Percentiles rank a stretch among this genome's conserved stretches.
Conservation (phyloP, 495 filamentous ascomycete species). For the Bombardia bombarda region DNA sequence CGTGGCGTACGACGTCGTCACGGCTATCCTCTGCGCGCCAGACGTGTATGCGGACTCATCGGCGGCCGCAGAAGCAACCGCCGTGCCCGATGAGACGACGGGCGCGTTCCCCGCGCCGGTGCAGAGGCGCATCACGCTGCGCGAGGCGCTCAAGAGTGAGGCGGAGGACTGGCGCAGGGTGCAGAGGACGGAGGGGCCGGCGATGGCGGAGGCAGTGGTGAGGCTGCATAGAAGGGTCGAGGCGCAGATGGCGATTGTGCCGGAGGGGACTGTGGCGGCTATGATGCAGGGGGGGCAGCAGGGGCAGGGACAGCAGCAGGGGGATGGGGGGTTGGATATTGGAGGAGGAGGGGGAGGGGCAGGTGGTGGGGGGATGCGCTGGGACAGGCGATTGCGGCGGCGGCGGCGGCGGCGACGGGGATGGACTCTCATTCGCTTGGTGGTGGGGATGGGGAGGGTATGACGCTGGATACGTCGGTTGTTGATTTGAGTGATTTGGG, state of each 20-base stretch:
- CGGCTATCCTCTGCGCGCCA: constrained; percentile 65
- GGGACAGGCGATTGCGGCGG: constrained; percentile 25
- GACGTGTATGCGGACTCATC: constrained; percentile 40
- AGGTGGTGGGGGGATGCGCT: constrained; percentile 12
- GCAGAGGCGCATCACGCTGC: constrained; percentile 41
- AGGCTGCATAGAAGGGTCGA: constrained; percentile 71
- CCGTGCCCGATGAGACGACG: constrained; percentile 12
- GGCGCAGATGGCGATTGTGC: constrained; percentile 37
- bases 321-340: too few species aligned
- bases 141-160: constrained; percentile 60
- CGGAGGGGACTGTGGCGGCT: constrained; percentile 15
- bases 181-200: constrained; percentile 51
- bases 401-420: constrained; percentile 11
- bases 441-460: constrained; percentile 14
- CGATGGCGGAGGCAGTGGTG: constrained; percentile 62
- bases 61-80: constrained; percentile 13
- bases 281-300: constrained; percentile 20
- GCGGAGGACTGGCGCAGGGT: constrained; percentile 55
- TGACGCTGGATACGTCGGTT: constrained; percentile 16
- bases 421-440: background rate
- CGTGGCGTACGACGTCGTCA: constrained; percentile 65
- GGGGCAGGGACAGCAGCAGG: too few species aligned
- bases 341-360: constrained; percentile 16
- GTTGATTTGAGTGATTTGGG: constrained; percentile 14
- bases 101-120: constrained; percentile 15